phyloP scores from a whole-genome alignment of 164 flowering plant species.

The Litsea cubeba region DNA sequence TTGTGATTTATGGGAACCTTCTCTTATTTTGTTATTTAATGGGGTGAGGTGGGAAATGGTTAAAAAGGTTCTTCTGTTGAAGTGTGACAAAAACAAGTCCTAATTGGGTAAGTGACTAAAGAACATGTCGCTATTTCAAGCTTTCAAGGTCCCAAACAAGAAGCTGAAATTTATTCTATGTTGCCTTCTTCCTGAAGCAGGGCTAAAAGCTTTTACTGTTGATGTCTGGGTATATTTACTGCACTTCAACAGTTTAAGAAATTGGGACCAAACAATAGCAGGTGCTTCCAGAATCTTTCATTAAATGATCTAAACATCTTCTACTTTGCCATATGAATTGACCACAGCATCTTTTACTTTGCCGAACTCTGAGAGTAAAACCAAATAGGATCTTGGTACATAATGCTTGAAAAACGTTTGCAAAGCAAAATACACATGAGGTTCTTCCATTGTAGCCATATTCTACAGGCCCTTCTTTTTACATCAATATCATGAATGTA shows the following conservation, averaged over 20 bases:
- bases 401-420: too few species aligned
- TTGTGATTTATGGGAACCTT: neutral
- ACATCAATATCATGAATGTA: too few species aligned
- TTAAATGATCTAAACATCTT: too few species aligned
- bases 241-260: neutral
- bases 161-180: neutral
- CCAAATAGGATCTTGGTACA: too few species aligned
- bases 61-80: too few species aligned
- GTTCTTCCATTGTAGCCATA: too few species aligned
- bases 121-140: neutral
- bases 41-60: too few species aligned
- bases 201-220: neutral
- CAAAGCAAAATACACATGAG: too few species aligned
- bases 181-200: neutral
- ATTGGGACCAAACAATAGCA: neutral
- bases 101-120: neutral
- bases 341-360: too few species aligned
- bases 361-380: too few species aligned
- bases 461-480: too few species aligned
- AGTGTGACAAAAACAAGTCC: neutral
- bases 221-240: neutral
- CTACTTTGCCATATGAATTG: neutral
- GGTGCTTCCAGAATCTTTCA: neutral
- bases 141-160: neutral
- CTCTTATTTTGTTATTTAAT: neutral